Evolutionary conservation across 2,329 filamentous ascomycete species (phyloP), one percentile per base, ranked within the genome.

Genomic region (Niveomyces coronatus): DNA sequence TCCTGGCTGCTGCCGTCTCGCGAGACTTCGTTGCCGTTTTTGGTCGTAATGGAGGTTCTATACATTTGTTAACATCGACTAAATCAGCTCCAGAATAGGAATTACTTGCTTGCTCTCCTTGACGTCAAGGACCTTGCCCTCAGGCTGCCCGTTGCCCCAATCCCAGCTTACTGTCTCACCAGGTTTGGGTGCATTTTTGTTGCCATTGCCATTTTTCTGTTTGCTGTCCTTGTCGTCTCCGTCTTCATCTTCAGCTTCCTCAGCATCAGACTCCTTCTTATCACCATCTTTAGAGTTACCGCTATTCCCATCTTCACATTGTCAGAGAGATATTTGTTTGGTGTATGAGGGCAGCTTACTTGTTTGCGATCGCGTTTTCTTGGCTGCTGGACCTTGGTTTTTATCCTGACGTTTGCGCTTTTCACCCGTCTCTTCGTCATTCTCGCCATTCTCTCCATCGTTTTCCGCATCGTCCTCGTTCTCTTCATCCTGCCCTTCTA

Each of bases 91-190:
- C 13, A 15, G 6, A 9, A n/a, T 19, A 9, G n/a, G 11, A 40
- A 14, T 5, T 6, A 30, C 17, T n/a, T 16, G 9, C 17, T 26
- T 17, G 7, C 14, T 18, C 19, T 40, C 52, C 42, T 65, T 65
- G 30, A 67, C 63, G 11, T 67, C 62, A 3, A 66, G 45, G 1
- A 67, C 63, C 11, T 63, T 64, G 3, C 64, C 64, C 41, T 64
- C 42, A 2, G 64, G 62, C 15, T 65, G 55, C 8, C 62, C 63
- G 14, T 51, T 50, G 10, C 63, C 63, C 64, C 64, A 67, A 18
- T 64, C 64, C 64, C 64, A 67, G 45, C 61, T 65, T 7, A 67
- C 64, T 0, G 55, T 67, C 8, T 67, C 62, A 3, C 63, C 64
- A 31, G 56, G 52, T 19, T 60, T 45, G 0, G 59, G 61, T 0